phyloP scores from a whole-genome alignment of 2,329 filamentous ascomycete genomes.

The Fonsecaea nubica region DNA sequence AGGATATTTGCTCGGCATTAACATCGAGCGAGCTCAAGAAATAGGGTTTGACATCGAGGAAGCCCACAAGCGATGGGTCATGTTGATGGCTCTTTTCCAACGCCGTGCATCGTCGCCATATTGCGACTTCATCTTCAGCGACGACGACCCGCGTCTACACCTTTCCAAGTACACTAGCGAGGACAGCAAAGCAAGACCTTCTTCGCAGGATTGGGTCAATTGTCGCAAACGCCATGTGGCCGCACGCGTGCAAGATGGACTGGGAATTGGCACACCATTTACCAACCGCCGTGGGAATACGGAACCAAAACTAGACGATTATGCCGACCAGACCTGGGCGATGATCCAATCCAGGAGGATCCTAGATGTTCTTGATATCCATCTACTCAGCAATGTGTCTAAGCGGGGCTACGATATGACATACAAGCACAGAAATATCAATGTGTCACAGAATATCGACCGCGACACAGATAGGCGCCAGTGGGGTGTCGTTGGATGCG shows the following conservation, averaged over 20 bases:
- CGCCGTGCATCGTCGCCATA: slow-evolving; percentile 68
- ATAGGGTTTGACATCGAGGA: slow-evolving; percentile 37
- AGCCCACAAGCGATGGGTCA: slow-evolving; percentile 53
- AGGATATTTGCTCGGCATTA: slow-evolving; percentile 66
- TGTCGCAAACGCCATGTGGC: slow-evolving; percentile 67
- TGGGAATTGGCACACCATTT: slow-evolving; percentile 64
- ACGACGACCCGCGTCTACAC: slow-evolving; percentile 61
- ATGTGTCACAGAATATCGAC: slow-evolving; percentile 77
- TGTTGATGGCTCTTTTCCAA: slow-evolving; percentile 55
- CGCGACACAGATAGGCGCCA: slow-evolving; percentile 56
- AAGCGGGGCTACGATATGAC: slow-evolving; percentile 61
- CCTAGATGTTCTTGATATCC: slow-evolving; percentile 70
- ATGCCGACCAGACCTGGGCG: slow-evolving; percentile 61
- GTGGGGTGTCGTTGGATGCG: slow-evolving; percentile 68
- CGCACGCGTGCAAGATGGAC: slow-evolving; percentile 56
- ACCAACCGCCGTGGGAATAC: slow-evolving; percentile 67
- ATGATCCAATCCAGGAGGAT: slow-evolving; percentile 63
- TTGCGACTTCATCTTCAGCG: slow-evolving; percentile 65
- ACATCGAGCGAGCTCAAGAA: slow-evolving; percentile 43
- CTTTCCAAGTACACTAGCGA: slow-evolving; percentile 7
- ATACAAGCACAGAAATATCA: slow-evolving; percentile 62
- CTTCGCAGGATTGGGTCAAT: slow-evolving; percentile 58
- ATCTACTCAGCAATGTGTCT: slow-evolving; percentile 58
- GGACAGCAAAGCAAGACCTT: slow-evolving; percentile 48
- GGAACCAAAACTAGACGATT: slow-evolving; percentile 61